Base-by-base conservation (phyloP, 495 filamentous ascomycete species). In the Tuber calosporum region DNA sequence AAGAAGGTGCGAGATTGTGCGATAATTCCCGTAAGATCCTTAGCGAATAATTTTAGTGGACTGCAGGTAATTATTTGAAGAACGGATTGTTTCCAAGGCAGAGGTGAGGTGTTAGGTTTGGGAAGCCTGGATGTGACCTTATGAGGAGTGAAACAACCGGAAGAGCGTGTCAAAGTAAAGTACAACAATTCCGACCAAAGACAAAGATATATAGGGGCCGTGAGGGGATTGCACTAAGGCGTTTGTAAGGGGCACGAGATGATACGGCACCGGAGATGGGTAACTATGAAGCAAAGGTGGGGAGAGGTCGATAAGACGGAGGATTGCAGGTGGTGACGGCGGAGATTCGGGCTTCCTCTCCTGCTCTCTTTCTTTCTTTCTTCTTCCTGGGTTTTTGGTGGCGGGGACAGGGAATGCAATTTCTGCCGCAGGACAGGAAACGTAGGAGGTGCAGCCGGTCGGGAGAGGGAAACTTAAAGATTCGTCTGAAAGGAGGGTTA, bases 231-330 rank as follows among this genome's bases (percentile, higher is more conserved):
- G 53, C 30, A 34, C 53, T 34, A 15, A 34, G 53, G 53, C 53
- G 53, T 62, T 62, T 62, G 53, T 5, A 62, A 34, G 53, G 53
- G 53, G 13, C 26, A 62, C 53, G 53, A 62, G 53, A 62, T 34
- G 30, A 62, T 62, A 62, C 11, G 4, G 53, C 53, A 17, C 53
- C 26, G 11, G 53, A 17, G 13, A 62, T 34, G 9, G 53, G 34
- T 62, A 62, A 30, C 53, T 62, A 34, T 62, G 53, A 62, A 62
- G 53, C 30, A 30, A 62, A 62, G 53, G 53, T 62, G 53, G 53
- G 53, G 53, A 58, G n/a, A 34, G 13, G 26, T 4, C 53, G 53
- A 62, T 62, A 62, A 62, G 53, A 34, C 53, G 53, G 53, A 34
- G 26, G 53, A 34, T 62, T 62, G 53, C 26, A 62, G 53, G 19